Conservation (phyloP, 768 basidiomycete genomes). For the Pisolithus sp. region DNA sequence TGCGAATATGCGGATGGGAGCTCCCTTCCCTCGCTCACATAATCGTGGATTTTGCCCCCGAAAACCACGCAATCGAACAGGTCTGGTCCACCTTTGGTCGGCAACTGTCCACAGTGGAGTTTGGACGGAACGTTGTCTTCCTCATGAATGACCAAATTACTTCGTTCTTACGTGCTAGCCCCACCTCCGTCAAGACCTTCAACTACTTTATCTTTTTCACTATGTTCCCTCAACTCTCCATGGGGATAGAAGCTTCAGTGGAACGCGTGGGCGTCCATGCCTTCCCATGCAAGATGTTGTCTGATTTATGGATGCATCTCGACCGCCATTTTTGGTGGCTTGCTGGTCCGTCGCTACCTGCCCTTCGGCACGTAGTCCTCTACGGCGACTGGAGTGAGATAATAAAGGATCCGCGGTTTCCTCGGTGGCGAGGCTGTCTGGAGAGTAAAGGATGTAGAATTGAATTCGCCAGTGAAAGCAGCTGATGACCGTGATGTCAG, state of each 20-base stretch:
- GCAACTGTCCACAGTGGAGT: conserved; percentile 49
- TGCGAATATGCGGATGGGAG: conserved; percentile 42
- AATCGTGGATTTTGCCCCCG: conserved; percentile 43
- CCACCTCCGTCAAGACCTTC: conserved; percentile 38
- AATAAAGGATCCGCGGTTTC: conserved; percentile 33
- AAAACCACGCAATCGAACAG: conserved; percentile 32
- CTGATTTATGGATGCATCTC: conserved; percentile 27
- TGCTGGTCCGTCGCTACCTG: conserved; percentile 36
- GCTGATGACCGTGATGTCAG: conserved; percentile 3
- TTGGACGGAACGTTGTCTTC: conserved; percentile 54
- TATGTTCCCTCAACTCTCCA: conserved; percentile 13
- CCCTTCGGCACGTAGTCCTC: conserved; percentile 39
- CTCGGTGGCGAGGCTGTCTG: conserved; percentile 25
- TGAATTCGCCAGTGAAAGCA: conserved; percentile 11
- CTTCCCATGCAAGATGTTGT: conserved; percentile 37
- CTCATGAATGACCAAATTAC: conserved; percentile 42
- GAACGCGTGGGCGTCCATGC: conserved; percentile 47
- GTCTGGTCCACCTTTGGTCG: conserved; percentile 46
- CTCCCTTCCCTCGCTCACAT: conserved; percentile 49
- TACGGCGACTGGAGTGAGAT: conserved; percentile 49
- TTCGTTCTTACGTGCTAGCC: conserved; percentile 40
- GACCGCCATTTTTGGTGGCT: conserved; percentile 42
- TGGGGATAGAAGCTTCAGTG: conserved; percentile 30
- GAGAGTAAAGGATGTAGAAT: conserved; percentile 28
- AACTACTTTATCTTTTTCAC: conserved; percentile 56